phyloP scores from a whole-genome alignment of 371 early-diverging fungal species.

The Coemansia linderi region DNA sequence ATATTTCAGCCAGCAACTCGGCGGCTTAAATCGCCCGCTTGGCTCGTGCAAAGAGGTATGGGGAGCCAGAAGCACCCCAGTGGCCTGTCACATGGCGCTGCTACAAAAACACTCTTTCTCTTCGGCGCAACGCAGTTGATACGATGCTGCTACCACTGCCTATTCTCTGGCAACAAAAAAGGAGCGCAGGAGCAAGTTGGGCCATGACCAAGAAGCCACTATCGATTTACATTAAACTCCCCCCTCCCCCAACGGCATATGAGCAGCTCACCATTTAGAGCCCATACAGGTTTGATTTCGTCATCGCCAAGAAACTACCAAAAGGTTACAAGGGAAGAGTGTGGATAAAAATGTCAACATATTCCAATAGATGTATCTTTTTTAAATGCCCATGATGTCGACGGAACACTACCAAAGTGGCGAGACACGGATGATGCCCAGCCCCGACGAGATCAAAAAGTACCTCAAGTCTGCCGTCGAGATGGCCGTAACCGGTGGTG shows the following conservation, averaged over 20 bases:
- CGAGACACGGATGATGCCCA: background rate
- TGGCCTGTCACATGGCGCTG: background rate
- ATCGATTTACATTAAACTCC: too few relatives aligned
- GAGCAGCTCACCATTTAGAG: background rate
- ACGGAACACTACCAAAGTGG: background rate
- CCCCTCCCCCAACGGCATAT: too few relatives aligned
- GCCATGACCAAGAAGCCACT: background rate
- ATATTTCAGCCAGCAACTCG: background rate
- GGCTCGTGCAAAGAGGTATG: background rate
- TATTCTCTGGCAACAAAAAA: background rate
- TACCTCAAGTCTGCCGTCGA: conserved; percentile 38
- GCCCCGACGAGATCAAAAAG: conserved; percentile 22
- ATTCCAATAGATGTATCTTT: too few relatives aligned
- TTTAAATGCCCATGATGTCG: background rate
- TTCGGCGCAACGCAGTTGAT: background rate
- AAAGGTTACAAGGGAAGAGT: background rate
- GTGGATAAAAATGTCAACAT: background rate
- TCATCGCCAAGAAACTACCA: background rate
- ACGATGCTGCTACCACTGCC: background rate
- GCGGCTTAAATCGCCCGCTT: background rate
- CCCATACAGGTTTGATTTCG: background rate
- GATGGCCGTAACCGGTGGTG: conserved; percentile 27
- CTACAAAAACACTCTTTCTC: too few relatives aligned
- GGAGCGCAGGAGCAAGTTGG: background rate
- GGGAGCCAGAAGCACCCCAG: background rate